phyloP scores from a whole-genome alignment of 2,329 filamentous ascomycete genomes.

The Thielaviopsis cerberus region DNA sequence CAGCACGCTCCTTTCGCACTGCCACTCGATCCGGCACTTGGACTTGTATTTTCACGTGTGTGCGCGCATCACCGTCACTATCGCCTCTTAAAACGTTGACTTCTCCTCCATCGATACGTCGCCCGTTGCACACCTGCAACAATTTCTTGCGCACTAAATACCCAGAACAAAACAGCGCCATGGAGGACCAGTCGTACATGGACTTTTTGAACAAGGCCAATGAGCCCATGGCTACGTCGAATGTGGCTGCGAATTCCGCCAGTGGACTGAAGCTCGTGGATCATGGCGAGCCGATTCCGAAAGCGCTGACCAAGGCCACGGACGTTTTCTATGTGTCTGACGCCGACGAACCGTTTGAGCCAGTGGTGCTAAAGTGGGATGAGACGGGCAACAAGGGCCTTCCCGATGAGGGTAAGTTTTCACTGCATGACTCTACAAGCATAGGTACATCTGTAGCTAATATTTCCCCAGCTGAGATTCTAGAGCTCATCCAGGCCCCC shows the following conservation, averaged over 20 bases:
- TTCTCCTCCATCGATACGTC: neutral
- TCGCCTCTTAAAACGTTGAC: neutral
- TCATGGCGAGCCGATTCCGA: conserved; percentile 40
- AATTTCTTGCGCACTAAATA: neutral
- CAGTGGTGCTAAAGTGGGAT: conserved; percentile 48
- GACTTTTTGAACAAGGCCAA: conserved; percentile 79
- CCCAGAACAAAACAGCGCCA: neutral
- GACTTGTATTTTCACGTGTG: neutral
- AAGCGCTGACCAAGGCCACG: conserved; percentile 30
- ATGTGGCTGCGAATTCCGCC: conserved; percentile 9
- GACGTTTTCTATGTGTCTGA: conserved; percentile 58
- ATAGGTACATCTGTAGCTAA: neutral
- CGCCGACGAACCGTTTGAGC: conserved; percentile 69
- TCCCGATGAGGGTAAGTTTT: conserved; percentile 40
- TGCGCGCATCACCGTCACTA: neutral
- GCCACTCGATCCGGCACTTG: neutral
- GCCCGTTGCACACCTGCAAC: neutral
- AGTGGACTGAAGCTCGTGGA: conserved; percentile 34
- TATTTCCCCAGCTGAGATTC: conserved; percentile 42
- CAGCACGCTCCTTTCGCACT: neutral
- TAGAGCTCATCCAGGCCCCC: conserved; percentile 39
- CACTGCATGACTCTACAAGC: neutral
- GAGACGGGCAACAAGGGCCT: conserved; percentile 30
- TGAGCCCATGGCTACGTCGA: conserved; percentile 39
- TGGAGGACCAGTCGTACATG: conserved; percentile 56